phyloP scores from a whole-genome alignment of 2,329 filamentous ascomycete genomes.

The Fusarium verrucosum region DNA sequence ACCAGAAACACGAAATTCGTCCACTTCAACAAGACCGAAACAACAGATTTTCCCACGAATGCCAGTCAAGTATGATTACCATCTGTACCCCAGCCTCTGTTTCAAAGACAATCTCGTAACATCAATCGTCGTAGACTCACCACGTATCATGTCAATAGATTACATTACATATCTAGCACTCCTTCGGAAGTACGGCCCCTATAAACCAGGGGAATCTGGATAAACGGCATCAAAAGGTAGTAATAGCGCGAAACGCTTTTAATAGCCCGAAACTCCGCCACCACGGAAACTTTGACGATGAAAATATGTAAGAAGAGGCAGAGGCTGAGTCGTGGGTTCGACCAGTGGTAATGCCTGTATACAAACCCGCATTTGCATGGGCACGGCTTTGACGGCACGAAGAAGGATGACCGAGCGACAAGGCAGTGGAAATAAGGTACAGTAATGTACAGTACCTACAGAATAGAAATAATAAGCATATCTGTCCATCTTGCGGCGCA shows the following conservation, averaged over 20 bases:
- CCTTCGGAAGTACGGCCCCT: conserved; percentile 23
- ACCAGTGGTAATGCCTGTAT: conserved; percentile 16
- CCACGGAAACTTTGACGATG: conserved; percentile 17
- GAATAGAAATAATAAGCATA: conserved; percentile 48
- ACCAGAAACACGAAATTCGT: neutral
- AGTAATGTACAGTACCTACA: no score
- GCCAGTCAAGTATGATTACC: neutral
- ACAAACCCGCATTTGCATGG: conserved; percentile 28
- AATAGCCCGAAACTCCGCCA: conserved; percentile 36
- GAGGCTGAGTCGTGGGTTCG: neutral
- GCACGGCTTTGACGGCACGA: conserved; percentile 31
- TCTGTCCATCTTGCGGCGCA: conserved; percentile 42
- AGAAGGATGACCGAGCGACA: neutral
- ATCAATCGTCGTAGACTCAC: neutral
- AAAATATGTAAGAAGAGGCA: conserved; percentile 6
- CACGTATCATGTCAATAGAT: no score
- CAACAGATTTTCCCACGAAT: neutral
- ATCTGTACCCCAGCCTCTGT: conserved; percentile 7
- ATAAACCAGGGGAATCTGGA: conserved; percentile 38
- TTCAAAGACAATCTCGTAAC: neutral
- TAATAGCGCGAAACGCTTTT: conserved; percentile 34
- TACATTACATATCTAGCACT: neutral
- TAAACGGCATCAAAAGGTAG: conserved; percentile 38
- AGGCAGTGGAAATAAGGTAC: conserved; percentile 13
- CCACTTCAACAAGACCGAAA: neutral